Base-by-base conservation (phyloP, 2,329 filamentous ascomycete genomes). In the Eurotiales sp. region DNA sequence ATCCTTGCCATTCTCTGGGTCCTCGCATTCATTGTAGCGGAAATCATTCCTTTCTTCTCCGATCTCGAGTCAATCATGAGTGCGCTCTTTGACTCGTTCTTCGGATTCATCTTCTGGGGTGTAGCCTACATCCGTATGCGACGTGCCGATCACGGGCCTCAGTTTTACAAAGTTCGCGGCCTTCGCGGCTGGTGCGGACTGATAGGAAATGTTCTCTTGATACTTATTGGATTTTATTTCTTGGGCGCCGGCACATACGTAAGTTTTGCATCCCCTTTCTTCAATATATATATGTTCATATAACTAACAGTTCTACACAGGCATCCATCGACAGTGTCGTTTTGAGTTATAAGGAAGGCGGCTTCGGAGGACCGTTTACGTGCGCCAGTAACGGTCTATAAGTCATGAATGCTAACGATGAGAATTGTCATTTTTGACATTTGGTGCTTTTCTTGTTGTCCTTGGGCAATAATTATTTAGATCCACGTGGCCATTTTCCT, bases 21-120 rank as follows among this genome's bases (percentile, higher is more conserved):
- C n/a, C 59, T 86, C n/a, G 90, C 90, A 6, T 96, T 95, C 69
- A 83, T 96, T 65, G 92, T 96, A 60, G 88, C 91, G 1, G 88
- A 96, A 67, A 85, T 95, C 41, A 96, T 96, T 62, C 90, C 90
- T 0, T 96, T 96, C 78, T 96, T 96, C 74, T 86, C 84, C 8
- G 90, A 90, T 55, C 74, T 80, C 57, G 69, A 80, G 14, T 73
- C 73, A 4, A 71, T 78, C 46, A 77, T 77, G 75, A 77, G 74
- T 52, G 89, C 89, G 3, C 80, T 96, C 1, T 96, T 96, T 64
- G 90, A 96, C 71, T 92, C 87, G 1, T 75, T 76, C 59, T 76
- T 76, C 62, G 91, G 91, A 21, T 96, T 96, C 76, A 95, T 96
- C 64, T 96, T 96, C 76, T 96, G 73, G 73, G 73, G 72, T 14